Evolutionary conservation across 2,329 filamentous ascomycete species (phyloP), one percentile per base, ranked within the genome.

Genomic region (Rutstroemia sp.): DNA sequence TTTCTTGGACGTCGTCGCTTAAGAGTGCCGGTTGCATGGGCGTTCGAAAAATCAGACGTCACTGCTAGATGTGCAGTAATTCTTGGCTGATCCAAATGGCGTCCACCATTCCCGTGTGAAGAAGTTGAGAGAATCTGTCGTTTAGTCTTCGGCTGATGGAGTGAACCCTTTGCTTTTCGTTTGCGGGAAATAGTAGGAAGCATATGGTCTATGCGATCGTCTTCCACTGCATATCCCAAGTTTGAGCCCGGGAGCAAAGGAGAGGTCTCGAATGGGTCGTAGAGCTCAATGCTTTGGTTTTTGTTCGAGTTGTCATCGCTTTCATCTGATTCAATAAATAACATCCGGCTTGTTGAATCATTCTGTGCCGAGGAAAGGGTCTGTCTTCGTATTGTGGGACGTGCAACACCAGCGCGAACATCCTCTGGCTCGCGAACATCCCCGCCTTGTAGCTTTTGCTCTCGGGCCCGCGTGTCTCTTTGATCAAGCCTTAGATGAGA

Each of bases 401-500:
- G 56, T 27, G 68, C 68, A 56, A 70, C 60, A 30, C 68, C 68
- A 51, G 64, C 65, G 17, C 66, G 66, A 45, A 46, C 40, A 45
- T 60, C 60, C 10, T 54, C 54, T 25, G 61, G 59, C 23, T 63
- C 65, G 21, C 56, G 36, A 56, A 56, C 61, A 10, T 60, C 51
- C 39, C 57, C 61, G 12, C 49, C 50, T 23, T 39, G 46, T 25
- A 53, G 46, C 27, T 34, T 57, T 21, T 56, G 30, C n/a, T 48
- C 46, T 69, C 51, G 65, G 59, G 38, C 63, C 64, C 54, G 69
- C 72, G 57, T 61, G 64, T 69, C 66, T 55, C 76, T 72, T 57
- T 80, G 77, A 63, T 85, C 81, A 23, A 87, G 68, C 44, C 83
- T 77, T 55, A 86, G 73, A 79, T 83, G 86, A 5, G 83, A 87